Base-by-base conservation (phyloP, 1,284 basidiomycete genomes). In the Meira nashicola region DNA sequence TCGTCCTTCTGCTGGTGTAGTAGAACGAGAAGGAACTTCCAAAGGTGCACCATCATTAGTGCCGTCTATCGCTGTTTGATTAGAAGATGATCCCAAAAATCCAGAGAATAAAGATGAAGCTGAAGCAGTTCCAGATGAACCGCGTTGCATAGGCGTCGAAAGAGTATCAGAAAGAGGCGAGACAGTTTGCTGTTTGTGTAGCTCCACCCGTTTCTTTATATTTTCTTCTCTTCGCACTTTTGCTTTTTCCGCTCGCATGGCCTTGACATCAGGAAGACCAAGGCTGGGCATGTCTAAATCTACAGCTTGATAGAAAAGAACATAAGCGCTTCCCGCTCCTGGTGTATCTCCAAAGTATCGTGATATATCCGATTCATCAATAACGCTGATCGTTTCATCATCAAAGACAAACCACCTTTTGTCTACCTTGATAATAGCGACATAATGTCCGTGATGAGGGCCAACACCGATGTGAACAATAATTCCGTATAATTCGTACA, bases 391-490 rank as follows among this genome's bases (percentile, higher is more conserved):
- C 56, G 85, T 88, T 70, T 95, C 91, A 78, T 98, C 95, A 80
- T 98, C 95, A 74, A 96, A 98, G 54, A 95, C 83, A 58, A 92
- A 83, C 94, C 94, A 98, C 39, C 84, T 81, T 38, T 68, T 58
- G 21, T 87, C 88, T 1, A 90, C 89, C 77, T 90, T 91, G 78
- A 96, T 87, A 68, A 97, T 88, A 62, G 93, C 90, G 64, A 98
- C 87, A 79, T 98, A 98, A 82, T 98, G 94, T 0, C 94, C 94
- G 74, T 97, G 94, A 73, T 95, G 88, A 17, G 92, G 91, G 1
- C 93, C 92, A 69, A 86, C 89, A 82, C 94, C 94, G 67, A 98
- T 94, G 79, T 98, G 94, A 7, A 98, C 90, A 46, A 98, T 92
- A 62, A 97, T 92, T 9, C 89, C 92, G 77, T 92, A 96, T 14